A percentile compares a stretch with the other conserved stretches of the same genome.
Conservation (phyloP, 495 filamentous ascomycete species). For the Lichina pygmaea region DNA sequence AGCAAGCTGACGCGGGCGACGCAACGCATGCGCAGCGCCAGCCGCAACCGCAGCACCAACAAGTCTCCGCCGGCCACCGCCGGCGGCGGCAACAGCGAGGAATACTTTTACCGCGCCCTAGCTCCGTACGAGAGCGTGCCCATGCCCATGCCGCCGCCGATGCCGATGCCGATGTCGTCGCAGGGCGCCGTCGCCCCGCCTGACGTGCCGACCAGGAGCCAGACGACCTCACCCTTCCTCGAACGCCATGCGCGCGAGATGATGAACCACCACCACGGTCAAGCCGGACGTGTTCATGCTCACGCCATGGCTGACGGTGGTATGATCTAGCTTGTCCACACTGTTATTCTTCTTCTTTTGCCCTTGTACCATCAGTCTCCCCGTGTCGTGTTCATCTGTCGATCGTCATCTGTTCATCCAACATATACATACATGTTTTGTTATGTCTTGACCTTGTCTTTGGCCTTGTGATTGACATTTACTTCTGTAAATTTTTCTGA, state of each 20-base stretch:
- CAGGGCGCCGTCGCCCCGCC: not conserved
- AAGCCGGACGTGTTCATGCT: too few relatives aligned
- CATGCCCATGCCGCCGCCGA: not conserved
- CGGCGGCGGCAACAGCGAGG: not conserved
- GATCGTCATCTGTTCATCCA: too few relatives aligned
- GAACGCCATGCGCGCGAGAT: not conserved
- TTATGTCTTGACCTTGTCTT: too few relatives aligned
- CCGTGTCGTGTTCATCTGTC: too few relatives aligned
- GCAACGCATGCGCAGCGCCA: constrained; percentile 2
- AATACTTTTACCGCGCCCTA: not conserved
- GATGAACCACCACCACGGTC: not conserved
- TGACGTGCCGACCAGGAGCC: not conserved
- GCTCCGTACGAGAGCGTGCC: not conserved
- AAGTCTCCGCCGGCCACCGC: not conserved
- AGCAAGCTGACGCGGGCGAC: not conserved
- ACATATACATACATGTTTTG: too few relatives aligned
- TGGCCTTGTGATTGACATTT: too few relatives aligned
- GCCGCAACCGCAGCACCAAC: not conserved
- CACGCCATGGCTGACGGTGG: too few relatives aligned
- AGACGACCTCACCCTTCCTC: not conserved
- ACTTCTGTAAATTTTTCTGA: too few relatives aligned
- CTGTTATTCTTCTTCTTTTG: too few relatives aligned
- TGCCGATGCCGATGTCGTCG: not conserved
- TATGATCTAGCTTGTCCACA: too few relatives aligned
- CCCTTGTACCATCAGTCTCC: too few relatives aligned